Evolutionary conservation across 441 rosid genomes (phyloP), one percentile per base, ranked within the genome.

Genomic region (Eutrema salsugineum): DNA sequence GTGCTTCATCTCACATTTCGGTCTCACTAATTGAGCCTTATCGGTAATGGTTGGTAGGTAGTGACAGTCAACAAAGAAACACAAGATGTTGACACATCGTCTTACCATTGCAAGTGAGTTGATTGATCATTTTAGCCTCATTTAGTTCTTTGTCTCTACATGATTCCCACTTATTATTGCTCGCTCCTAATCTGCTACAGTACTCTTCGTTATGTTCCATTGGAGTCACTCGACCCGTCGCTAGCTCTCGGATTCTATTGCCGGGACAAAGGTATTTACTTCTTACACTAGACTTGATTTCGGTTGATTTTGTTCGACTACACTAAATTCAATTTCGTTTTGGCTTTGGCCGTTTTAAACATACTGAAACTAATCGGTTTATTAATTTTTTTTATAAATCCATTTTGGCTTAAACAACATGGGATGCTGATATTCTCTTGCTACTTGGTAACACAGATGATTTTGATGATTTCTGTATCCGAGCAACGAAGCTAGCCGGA

Each of bases 241-340:
- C 64, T 92, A 60, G 98, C 99, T 28, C 82, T 94, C 7, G 98
- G 99, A 63, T 94, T 94, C 77, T 87, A 90, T 68, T 94, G 97
- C 68, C 85, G 82, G 16, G 85, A 89, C 83, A 90, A 83, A 94
- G 98, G 98, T 93, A 73, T 5, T 10, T 3, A 15, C 24, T 16
- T 48, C 32, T 28, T 5, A 28, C 32, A 28, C 32, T 28, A 28
- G 5, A 28, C 32, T 28, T 6, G 5, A 5, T 28, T 28, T 3
- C 32, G 6, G 32, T 28, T 28, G 4, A 28, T 28, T 28, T 28
- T 4, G 32, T 28, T 28, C 6, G 32, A 28, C 5, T 28, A 28
- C 32, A 28, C 32, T 28, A 36, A 36, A 3, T 33, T 7, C 1
- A 36, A 9, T 10, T 10, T 8, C 12, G 1, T 42, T 24, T 51